Conservation (phyloP, 2,329 filamentous ascomycete species). For the Phialophora macrospora region DNA sequence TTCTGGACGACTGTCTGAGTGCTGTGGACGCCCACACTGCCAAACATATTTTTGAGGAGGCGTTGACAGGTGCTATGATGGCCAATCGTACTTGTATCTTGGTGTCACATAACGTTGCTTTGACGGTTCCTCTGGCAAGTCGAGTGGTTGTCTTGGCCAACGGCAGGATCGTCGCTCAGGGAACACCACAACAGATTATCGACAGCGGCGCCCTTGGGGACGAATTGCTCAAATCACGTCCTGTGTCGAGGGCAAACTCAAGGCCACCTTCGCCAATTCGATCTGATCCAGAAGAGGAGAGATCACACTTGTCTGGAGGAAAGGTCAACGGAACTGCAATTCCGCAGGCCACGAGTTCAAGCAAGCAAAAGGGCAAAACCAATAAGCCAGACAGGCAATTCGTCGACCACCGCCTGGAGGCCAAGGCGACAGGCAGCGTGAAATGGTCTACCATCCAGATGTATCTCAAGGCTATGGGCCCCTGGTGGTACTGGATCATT, state of each 20-base stretch:
- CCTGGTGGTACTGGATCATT: slow-evolving; percentile 91
- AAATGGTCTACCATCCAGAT: slow-evolving; percentile 84
- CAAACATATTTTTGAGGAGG: slow-evolving; percentile 97
- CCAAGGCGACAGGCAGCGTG: slow-evolving; percentile 82
- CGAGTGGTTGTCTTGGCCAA: slow-evolving; percentile 87
- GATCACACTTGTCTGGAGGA: slow-evolving; percentile 60
- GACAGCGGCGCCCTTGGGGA: slow-evolving; percentile 87
- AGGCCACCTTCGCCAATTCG: slow-evolving; percentile 76
- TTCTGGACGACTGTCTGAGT: slow-evolving; percentile 93
- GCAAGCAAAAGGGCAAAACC: slow-evolving; percentile 49
- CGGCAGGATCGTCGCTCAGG: slow-evolving; percentile 76
- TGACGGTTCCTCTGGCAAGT: slow-evolving; percentile 79
- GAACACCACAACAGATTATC: slow-evolving; percentile 77
- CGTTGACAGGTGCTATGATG: slow-evolving; percentile 89
- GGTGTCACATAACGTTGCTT: slow-evolving; percentile 91
- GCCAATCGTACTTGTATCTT: slow-evolving; percentile 85
- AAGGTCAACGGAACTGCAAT: slow-evolving; percentile 38
- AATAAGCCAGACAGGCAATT: slow-evolving; percentile 45
- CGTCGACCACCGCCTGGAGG: slow-evolving; percentile 64
- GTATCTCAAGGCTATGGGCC: slow-evolving; percentile 90
- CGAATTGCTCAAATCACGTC: slow-evolving; percentile 75
- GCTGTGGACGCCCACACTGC: slow-evolving; percentile 97
- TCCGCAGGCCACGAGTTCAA: slow-evolving; percentile 37
- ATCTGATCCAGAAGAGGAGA: slow-evolving; percentile 72
- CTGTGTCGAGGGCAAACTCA: slow-evolving; percentile 72